Conservation (phyloP, 345 rosid species). For the Salix purpurea region DNA sequence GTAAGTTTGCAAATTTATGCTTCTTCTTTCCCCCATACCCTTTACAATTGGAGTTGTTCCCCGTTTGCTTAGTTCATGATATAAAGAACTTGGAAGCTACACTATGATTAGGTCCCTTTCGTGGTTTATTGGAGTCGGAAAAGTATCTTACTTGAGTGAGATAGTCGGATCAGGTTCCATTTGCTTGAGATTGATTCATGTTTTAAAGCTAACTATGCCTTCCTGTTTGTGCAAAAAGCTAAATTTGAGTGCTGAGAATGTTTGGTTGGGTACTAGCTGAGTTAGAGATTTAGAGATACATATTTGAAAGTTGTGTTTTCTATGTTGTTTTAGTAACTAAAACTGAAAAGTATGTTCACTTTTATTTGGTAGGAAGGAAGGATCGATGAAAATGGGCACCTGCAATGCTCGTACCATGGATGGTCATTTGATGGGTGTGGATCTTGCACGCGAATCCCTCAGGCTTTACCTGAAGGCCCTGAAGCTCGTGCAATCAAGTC, state of each 20-base stretch:
- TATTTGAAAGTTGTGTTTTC: not conserved
- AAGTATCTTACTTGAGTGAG: not conserved
- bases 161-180: not conserved
- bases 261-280: not conserved
- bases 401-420: conserved; percentile 97
- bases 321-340: not conserved
- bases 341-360: not conserved
- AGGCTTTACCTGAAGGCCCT: conserved; percentile 83
- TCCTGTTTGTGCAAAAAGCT: not conserved
- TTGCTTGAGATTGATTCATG: not conserved
- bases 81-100: not conserved
- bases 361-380: conserved; percentile 69
- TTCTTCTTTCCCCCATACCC: not conserved
- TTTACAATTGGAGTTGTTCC: not conserved
- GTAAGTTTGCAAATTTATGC: conserved; percentile 36
- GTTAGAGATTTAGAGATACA: not conserved
- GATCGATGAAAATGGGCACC: conserved; percentile 88
- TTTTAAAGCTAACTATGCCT: not conserved
- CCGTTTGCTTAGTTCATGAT: not conserved
- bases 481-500: conserved; percentile 86
- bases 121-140: not conserved
- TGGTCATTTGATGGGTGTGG: conserved; percentile 94
- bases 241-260: not conserved
- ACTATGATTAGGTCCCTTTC: not conserved
- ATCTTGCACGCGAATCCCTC: conserved; percentile 83